Base-by-base conservation (phyloP, 176 grass and related monocot species). In the Eragrostis nindensis region DNA sequence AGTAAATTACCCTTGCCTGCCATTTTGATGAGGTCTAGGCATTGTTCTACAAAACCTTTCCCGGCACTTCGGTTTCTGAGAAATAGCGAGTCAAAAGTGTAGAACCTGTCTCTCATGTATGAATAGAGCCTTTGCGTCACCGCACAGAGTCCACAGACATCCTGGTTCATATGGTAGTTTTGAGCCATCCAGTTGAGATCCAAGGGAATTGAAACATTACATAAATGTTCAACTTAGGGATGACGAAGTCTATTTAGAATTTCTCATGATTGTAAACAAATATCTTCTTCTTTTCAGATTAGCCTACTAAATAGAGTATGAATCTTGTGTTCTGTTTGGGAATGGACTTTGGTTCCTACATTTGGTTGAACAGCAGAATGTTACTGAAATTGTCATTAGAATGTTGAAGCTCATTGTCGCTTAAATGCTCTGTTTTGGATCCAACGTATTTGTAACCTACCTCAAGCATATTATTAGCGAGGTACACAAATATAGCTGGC, bases 1-100 rank as follows among this genome's bases (percentile, higher is more conserved):
- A 66, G 47, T 86, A 73, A 64, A 86, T 80, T 43, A 12, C 61
- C 61, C 13, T 63, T 15, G 32, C 26, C 26, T 63, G 26, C 27
- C 5, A 63, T 32, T 63, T 63, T 30, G 12, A 63, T 32, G 61
- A 63, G 61, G 61, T 17, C 61, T 16, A 32, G 61, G 27, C 10
- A 63, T 36, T 32, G 27, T 63, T 1, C 1, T 30, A 63, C 26
- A 32, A 17, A 32, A 17, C 32, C 27, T 63, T 4, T 17, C 13
- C 13, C 7, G 6, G 26, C 5, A 5, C 13, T 32, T 7, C 2
- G 26, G 14, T 63, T 63, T 29, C 13, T 13, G 12, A 0, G 26
- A 16, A 63, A 32, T 17, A 16, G 55, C 32, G 26, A 36, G 5
- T 63, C 1, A 63, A 63, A 17, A 63, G 61, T 32, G 5, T 17